phyloP scores from a whole-genome alignment of 129 eudicot species.

The Ambrosia artemisiifolia region DNA sequence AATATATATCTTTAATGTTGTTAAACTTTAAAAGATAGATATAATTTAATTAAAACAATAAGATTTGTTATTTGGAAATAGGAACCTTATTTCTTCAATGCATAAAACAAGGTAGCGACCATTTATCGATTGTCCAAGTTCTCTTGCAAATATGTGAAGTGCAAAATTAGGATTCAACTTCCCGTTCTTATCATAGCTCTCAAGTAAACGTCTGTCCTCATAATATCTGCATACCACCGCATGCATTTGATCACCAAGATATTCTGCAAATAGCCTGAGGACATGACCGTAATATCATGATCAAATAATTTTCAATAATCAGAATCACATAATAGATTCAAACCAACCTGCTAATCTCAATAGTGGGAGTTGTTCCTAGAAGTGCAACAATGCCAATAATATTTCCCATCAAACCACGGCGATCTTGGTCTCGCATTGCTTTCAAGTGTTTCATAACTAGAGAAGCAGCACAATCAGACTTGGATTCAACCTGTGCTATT shows the following conservation, averaged over 20 bases:
- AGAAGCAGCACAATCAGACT: constrained; percentile 46
- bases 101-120: constrained; percentile 48
- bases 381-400: constrained; percentile 71
- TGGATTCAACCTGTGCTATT: constrained; percentile 27
- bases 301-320: not conserved
- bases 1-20: not conserved
- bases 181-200: constrained; percentile 36
- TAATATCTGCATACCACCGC: constrained; percentile 64
- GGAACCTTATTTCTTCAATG: constrained; percentile 67
- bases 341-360: constrained; percentile 51
- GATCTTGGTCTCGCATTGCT: not conserved
- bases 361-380: constrained; percentile 47
- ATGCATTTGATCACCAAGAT: constrained; percentile 69
- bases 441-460: constrained; percentile 30
- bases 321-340: constrained; percentile 5
- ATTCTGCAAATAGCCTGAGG: constrained; percentile 53
- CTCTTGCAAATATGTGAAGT: constrained; percentile 35
- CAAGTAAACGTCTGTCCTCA: constrained; percentile 36
- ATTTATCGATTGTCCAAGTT: constrained; percentile 24
- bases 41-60: no score
- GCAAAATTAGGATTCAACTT: constrained; percentile 15
- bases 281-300: constrained; percentile 6
- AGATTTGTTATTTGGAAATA: no score
- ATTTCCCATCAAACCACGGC: not conserved
- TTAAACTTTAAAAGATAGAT: not conserved